Evolutionary conservation across 257 asterid species (phyloP).

Genomic region (Parsonsia alboflavescens): DNA sequence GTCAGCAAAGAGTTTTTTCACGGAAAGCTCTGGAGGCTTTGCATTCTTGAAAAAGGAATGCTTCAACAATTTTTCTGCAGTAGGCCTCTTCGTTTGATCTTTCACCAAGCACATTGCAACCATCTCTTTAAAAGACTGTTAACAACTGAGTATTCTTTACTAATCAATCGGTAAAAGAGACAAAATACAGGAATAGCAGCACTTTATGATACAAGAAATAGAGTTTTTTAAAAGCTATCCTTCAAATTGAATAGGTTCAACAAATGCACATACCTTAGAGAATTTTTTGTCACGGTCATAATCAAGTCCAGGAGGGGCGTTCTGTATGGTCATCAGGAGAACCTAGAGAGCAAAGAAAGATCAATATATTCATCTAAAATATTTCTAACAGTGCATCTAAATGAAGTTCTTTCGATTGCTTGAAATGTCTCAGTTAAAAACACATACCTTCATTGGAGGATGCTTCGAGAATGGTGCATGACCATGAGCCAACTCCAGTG

Average conservation of each 20-base stretch:
- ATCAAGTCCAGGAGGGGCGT: conserved; percentile 99
- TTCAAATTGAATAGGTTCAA: background rate
- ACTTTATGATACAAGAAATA: background rate
- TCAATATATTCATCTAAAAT: background rate
- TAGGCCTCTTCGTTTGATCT: conserved; percentile 97
- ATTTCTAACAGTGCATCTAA: conserved; percentile 2
- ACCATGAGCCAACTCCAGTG: conserved; percentile 98
- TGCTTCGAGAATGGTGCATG: conserved; percentile 99
- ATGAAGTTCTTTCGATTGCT: conserved; percentile 4
- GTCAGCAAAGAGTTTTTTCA: conserved; percentile 76
- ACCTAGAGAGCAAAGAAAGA: conserved; percentile 47
- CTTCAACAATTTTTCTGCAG: conserved; percentile 87
- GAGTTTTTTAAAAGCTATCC: background rate
- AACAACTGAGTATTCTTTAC: conserved; percentile 25
- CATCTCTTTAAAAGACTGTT: conserved; percentile 97
- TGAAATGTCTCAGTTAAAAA: conserved; percentile 14
- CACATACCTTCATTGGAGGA: conserved; percentile 96
- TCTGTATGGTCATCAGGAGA: conserved; percentile 94
- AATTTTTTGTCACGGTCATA: conserved; percentile 97
- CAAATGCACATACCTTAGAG: conserved; percentile 61
- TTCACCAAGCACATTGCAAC: conserved; percentile 99
- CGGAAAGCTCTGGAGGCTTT: conserved; percentile 87
- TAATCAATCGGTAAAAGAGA: conserved; percentile 15
- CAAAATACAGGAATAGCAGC: background rate
- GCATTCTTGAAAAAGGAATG: conserved; percentile 91